These are phyloP conservation scores for Mycena haematopus DNA, from an alignment of 768 basidiomycete species.

Conservation along the genomic window DNA sequence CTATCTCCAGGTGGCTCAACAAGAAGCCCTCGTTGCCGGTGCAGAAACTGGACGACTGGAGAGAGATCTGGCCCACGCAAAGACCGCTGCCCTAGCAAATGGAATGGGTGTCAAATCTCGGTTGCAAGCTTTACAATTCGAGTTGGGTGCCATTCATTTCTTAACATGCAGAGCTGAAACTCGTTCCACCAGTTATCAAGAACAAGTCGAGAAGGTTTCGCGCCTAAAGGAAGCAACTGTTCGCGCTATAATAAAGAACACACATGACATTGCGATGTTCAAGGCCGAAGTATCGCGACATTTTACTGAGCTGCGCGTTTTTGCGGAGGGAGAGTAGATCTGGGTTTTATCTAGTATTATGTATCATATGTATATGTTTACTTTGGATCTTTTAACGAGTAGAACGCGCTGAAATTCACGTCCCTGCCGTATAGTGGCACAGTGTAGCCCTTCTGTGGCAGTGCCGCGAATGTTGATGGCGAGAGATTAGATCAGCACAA, in stretches of 20 bases:
- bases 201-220: constrained; percentile 78
- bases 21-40: constrained; percentile 71
- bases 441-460: too few species aligned
- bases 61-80: constrained; percentile 74
- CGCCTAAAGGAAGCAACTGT: constrained; percentile 81
- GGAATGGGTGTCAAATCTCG: constrained; percentile 86
- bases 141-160: constrained; percentile 50
- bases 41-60: constrained; percentile 72
- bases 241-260: constrained; percentile 82
- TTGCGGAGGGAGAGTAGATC: constrained; percentile 57
- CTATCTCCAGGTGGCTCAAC: constrained; percentile 69
- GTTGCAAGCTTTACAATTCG: constrained; percentile 77
- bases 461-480: not conserved
- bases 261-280: constrained; percentile 83
- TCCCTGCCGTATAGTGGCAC: not conserved
- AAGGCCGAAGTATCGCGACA: constrained; percentile 79
- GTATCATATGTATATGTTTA: not conserved
- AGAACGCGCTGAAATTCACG: not conserved
- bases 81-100: constrained; percentile 76
- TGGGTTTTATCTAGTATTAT: not conserved
- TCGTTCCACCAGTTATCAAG: constrained; percentile 62
- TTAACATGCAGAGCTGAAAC: not conserved
- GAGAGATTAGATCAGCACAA: too few species aligned
- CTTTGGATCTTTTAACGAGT: not conserved
- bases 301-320: constrained; percentile 70